Conservation (phyloP, 2,329 filamentous ascomycete species). For the Domatiomyces globalis region DNA sequence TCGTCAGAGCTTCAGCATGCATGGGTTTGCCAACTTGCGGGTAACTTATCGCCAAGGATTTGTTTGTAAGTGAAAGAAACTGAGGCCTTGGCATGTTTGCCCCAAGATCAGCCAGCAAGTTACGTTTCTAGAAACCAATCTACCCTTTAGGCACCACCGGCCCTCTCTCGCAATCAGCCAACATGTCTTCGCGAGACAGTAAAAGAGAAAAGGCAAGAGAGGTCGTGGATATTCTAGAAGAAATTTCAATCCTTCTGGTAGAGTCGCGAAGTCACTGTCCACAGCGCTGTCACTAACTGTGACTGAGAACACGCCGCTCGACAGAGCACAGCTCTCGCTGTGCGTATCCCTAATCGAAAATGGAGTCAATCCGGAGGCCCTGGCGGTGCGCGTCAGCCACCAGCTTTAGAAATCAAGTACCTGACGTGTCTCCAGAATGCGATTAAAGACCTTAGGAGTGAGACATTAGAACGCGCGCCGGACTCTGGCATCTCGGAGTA, state of each 20-base stretch:
- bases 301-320: constrained; percentile 75
- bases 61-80: too few species aligned
- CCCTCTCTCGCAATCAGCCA: neutral
- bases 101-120: too few species aligned
- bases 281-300: neutral
- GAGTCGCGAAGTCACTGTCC: constrained; percentile 6
- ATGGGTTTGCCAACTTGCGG: too few species aligned
- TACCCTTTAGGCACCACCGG: neutral
- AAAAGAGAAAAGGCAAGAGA: constrained; percentile 37
- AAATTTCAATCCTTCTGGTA: constrained; percentile 35
- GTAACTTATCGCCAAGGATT: too few species aligned
- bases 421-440: constrained; percentile 22
- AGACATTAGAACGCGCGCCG: constrained; percentile 22
- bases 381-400: constrained; percentile 57
- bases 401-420: constrained; percentile 1
- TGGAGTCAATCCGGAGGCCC: constrained; percentile 85
- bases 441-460: constrained; percentile 33
- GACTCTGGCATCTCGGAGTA: constrained; percentile 14
- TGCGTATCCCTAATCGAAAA: constrained; percentile 97
- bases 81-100: too few species aligned
- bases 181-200: constrained; percentile 29
- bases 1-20: too few species aligned
- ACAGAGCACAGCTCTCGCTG: constrained; percentile 78
- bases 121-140: too few species aligned
- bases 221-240: constrained; percentile 37